These are phyloP conservation scores for Postia placenta DNA, from an alignment of 768 basidiomycete genomes.

Conservation along the genomic window DNA sequence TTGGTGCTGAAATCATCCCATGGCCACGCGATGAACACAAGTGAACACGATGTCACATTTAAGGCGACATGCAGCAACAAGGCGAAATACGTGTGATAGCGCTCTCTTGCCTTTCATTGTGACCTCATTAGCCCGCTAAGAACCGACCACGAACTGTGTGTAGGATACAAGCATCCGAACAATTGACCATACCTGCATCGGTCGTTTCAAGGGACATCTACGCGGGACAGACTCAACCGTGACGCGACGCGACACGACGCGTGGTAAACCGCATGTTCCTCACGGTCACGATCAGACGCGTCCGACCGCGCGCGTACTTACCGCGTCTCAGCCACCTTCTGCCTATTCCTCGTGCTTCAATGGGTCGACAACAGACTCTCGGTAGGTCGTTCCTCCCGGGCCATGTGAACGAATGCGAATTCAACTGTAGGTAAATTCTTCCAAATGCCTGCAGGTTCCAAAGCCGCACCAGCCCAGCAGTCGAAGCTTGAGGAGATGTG, in stretches of 20 bases:
- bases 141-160: too few relatives aligned
- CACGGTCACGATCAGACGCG: slow-evolving; percentile 21
- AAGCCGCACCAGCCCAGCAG: slow-evolving; percentile 67
- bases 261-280: slow-evolving; percentile 18
- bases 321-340: slow-evolving; percentile 8
- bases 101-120: too few relatives aligned
- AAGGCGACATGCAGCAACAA: too few relatives aligned
- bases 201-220: too few relatives aligned
- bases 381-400: slow-evolving; percentile 31
- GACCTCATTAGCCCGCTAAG: too few relatives aligned
- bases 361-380: slow-evolving; percentile 73
- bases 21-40: too few relatives aligned
- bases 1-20: too few relatives aligned
- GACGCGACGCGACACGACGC: slow-evolving; percentile 10
- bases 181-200: too few relatives aligned
- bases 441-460: slow-evolving; percentile 62
- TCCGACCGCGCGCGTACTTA: slow-evolving; percentile 16
- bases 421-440: slow-evolving; percentile 65
- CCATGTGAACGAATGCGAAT: background rate
- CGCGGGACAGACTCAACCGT: too few relatives aligned
- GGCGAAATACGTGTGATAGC: too few relatives aligned
- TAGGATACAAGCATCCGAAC: too few relatives aligned
- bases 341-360: slow-evolving; percentile 22
- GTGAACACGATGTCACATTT: too few relatives aligned
- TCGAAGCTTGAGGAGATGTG: slow-evolving; percentile 75